These are phyloP conservation scores for Neospermospora avenae DNA, from an alignment of 2,329 filamentous ascomycete species.

Conservation along the genomic window DNA sequence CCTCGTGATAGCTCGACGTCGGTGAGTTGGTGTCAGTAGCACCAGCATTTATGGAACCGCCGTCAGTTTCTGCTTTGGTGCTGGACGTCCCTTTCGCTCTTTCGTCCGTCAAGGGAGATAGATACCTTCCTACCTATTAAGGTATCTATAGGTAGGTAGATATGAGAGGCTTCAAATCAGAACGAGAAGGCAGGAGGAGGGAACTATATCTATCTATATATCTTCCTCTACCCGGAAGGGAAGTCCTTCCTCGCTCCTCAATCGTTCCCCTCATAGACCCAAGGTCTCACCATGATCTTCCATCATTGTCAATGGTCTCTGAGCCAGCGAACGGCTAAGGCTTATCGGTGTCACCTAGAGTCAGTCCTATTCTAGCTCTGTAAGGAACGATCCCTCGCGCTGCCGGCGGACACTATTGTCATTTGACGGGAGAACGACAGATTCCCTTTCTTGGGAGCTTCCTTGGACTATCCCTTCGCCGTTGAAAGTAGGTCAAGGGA, in stretches of 20 bases:
- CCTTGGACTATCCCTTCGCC: conserved; percentile 1
- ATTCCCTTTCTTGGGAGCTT: not conserved
- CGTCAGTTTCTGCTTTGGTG: not conserved
- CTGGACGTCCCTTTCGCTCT: no score
- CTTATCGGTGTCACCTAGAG: conserved; percentile 3
- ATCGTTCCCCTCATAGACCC: not conserved
- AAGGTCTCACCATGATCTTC: no score
- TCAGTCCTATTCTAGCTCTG: conserved; percentile 2
- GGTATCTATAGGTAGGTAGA: no score
- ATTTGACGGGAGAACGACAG: conserved; percentile 9
- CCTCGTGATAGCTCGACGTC: conserved; percentile 8
- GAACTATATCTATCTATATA: not conserved
- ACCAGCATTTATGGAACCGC: conserved; percentile 2
- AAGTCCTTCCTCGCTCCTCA: no score
- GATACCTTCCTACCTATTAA: no score
- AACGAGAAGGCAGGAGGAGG: not conserved
- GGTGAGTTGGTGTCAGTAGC: no score
- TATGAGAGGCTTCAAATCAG: no score
- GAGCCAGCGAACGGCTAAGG: conserved; percentile 10
- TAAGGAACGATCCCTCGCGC: not conserved
- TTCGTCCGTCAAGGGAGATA: no score
- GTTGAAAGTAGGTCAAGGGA: not conserved
- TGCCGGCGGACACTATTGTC: conserved; percentile 4
- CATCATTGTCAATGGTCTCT: not conserved
- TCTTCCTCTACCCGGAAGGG: no score